Percentiles rank a stretch among this genome's conserved stretches.
phyloP scores from a whole-genome alignment of 495 filamentous ascomycete genomes.

The Halenospora varia region DNA sequence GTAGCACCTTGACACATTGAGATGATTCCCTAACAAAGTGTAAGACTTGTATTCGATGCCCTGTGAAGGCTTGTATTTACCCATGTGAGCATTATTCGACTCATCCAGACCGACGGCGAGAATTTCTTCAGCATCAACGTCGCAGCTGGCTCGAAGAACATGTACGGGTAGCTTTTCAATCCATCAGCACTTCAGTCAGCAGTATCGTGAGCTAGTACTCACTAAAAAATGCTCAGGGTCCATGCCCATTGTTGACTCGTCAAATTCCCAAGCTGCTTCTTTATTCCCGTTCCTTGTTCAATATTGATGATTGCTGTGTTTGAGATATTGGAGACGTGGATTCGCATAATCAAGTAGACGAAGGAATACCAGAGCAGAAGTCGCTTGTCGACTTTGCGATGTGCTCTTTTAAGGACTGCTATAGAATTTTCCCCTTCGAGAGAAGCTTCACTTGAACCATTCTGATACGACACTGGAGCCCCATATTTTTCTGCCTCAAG shows the following conservation, averaged over 20 bases:
- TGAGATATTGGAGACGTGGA: slow-evolving; percentile 38
- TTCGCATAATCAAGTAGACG: slow-evolving; percentile 39
- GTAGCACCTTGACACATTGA: slow-evolving; percentile 26
- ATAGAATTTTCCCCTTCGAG: background rate
- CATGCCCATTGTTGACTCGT: slow-evolving; percentile 36
- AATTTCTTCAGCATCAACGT: slow-evolving; percentile 29
- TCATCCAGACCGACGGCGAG: slow-evolving; percentile 41
- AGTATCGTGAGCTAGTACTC: background rate
- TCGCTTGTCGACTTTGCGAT: slow-evolving; percentile 39
- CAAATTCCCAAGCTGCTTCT: slow-evolving; percentile 36
- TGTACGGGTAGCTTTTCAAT: slow-evolving; percentile 22
- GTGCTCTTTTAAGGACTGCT: slow-evolving; percentile 17
- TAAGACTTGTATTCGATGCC: background rate
- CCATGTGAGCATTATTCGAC: slow-evolving; percentile 37
- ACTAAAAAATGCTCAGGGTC: slow-evolving; percentile 39
- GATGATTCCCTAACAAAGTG: background rate
- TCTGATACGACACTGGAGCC: too few relatives aligned
- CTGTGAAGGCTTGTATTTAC: slow-evolving; percentile 34
- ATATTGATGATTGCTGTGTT: slow-evolving; percentile 47
- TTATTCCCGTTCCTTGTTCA: slow-evolving; percentile 38
- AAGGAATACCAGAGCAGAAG: slow-evolving; percentile 40
- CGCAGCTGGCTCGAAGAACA: slow-evolving; percentile 39
- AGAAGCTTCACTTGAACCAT: background rate
- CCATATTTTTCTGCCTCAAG: too few relatives aligned
- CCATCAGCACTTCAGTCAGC: too few relatives aligned